These are phyloP conservation scores for Salix purpurea DNA, from an alignment of 345 rosid species.

Conservation along the genomic window DNA sequence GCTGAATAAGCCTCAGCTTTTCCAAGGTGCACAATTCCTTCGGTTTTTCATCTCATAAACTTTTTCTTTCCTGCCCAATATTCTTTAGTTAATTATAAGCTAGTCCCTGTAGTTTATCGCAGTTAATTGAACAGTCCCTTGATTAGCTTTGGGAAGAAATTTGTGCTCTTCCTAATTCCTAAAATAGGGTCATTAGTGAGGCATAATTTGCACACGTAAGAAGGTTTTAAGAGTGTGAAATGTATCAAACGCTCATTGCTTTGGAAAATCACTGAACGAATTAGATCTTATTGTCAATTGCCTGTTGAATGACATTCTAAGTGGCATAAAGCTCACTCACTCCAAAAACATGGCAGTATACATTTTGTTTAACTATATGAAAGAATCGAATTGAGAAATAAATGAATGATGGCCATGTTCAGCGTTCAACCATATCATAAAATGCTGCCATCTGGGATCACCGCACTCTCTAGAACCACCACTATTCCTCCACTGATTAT, in stretches of 20 bases:
- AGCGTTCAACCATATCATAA: slow-evolving; percentile 27
- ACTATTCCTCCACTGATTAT: slow-evolving; percentile 63
- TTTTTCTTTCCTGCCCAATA: no score
- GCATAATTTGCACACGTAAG: background rate
- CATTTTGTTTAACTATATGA: background rate
- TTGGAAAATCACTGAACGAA: background rate
- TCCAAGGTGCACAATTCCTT: no score
- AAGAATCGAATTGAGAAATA: background rate
- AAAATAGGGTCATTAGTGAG: background rate
- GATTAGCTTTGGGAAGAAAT: slow-evolving; percentile 17
- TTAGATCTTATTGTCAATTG: no score
- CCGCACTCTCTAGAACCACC: slow-evolving; percentile 54
- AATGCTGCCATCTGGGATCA: slow-evolving; percentile 47
- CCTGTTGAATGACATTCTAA: background rate
- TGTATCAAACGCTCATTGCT: background rate
- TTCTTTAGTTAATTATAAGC: no score
- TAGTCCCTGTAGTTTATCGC: no score
- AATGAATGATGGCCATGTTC: background rate
- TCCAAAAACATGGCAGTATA: background rate
- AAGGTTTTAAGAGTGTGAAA: background rate
- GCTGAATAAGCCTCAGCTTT: no score
- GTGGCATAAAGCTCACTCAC: background rate
- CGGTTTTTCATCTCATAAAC: no score
- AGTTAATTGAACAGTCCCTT: background rate
- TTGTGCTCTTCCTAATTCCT: background rate